Base-by-base conservation (phyloP, 257 asterid species). In the Lavandula angustifolia region DNA sequence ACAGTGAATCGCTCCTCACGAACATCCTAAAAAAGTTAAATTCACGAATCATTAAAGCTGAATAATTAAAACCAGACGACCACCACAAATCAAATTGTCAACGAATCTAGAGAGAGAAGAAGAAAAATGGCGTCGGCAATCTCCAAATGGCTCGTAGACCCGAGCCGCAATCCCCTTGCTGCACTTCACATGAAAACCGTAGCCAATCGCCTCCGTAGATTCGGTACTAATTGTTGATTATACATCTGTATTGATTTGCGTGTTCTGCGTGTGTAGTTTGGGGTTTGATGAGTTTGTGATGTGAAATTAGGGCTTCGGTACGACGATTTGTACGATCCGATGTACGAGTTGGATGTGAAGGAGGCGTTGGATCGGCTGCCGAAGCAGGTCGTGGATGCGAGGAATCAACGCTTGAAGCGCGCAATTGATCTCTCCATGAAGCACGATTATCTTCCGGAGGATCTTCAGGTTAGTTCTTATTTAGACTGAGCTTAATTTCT, bases 351-450 rank as follows among this genome's bases (percentile, higher is more conserved):
- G 79, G 98, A 92, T 48, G 73, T 92, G 54, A 92, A 92, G 87
- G 96, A 92, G 78, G 96, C 98, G 63, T 76, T 92, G 64, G 79
- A 84, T 75, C 92, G 98, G 75, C 87, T 92, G 41, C 96, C 96
- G 3, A 85, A 65, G 46, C 89, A 82, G 79, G 63, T 92, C 33
- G 94, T 92, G 73, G 95, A 86, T 71, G 95, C 98, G 54, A 80
- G 98, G 75, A 82, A 85, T 67, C 96, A 77, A 77, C 91, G 96
- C 61, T 91, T 92, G 31, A 69, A 74, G 80, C 96, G 96, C 54
- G 95, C 98, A 68, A 68, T 92, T 82, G 96, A 92, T 73, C 95
- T 92, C 51, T 92, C 98, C 44, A 51, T 92, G 96, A 92, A 92
- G 81, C 98, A 92, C 42, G 76, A 78, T 51, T 79, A 87, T 71